phyloP scores from a whole-genome alignment of 371 early-diverging fungal species.

The Circinella umbellata region DNA sequence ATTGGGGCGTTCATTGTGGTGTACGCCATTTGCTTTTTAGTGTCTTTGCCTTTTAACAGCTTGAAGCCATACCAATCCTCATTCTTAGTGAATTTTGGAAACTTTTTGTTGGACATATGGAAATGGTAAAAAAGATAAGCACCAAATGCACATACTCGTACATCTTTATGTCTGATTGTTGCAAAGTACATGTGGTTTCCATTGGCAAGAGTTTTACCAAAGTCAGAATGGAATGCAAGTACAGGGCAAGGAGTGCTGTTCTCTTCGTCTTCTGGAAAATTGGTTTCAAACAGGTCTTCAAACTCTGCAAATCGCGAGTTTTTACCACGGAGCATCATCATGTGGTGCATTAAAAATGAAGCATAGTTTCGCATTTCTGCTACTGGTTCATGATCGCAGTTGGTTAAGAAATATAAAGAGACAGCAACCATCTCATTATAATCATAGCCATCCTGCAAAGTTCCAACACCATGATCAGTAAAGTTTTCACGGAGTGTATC shows the following conservation, averaged over 20 bases:
- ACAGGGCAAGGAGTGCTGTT: no score
- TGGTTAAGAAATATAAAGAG: neutral
- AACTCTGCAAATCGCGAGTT: no score
- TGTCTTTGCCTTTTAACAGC: neutral
- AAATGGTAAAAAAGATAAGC: neutral
- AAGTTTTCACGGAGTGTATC: neutral
- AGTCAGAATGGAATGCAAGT: no score
- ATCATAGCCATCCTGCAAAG: neutral
- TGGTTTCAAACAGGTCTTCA: no score
- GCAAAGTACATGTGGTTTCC: no score
- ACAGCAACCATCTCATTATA: neutral
- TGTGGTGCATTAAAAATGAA: neutral
- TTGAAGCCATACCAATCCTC: neutral
- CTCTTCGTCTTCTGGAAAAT: no score
- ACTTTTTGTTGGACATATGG: neutral
- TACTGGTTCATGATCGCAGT: neutral
- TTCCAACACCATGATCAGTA: conserved; percentile 1
- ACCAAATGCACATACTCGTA: conserved; percentile 1
- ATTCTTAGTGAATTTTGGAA: neutral
- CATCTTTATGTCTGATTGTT: neutral
- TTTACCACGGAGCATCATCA: neutral
- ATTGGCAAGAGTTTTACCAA: no score
- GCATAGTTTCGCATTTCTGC: neutral
- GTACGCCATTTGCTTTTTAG: neutral
- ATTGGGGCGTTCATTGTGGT: neutral